Conservation (phyloP, 1,139 yeast species). For the Geotrichum reessii region DNA sequence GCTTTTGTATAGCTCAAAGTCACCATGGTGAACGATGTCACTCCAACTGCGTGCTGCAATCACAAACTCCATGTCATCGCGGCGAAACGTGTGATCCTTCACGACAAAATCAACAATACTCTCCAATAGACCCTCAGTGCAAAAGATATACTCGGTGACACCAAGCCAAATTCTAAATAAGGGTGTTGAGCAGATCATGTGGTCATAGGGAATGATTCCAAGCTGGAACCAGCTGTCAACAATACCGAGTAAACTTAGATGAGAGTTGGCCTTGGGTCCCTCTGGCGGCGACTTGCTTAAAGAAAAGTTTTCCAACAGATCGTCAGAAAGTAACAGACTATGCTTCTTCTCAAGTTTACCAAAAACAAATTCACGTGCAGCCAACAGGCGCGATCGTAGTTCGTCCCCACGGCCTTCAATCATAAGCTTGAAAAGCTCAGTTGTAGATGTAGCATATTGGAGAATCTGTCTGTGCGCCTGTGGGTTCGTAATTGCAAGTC, state of each 20-base stretch:
- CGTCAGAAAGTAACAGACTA: slow-evolving; percentile 69
- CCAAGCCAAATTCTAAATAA: slow-evolving; percentile 86
- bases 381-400: slow-evolving; percentile 50
- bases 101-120: slow-evolving; percentile 62
- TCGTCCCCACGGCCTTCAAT: slow-evolving; percentile 60
- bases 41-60: slow-evolving; percentile 58
- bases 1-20: slow-evolving; percentile 61
- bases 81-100: slow-evolving; percentile 61
- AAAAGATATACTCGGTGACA: slow-evolving; percentile 84
- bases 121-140: slow-evolving; percentile 75
- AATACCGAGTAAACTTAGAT: slow-evolving; percentile 76
- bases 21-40: slow-evolving; percentile 68
- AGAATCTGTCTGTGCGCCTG: slow-evolving; percentile 87
- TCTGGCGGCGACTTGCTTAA: slow-evolving; percentile 70
- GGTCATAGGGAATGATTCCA: slow-evolving; percentile 88
- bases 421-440: slow-evolving; percentile 79
- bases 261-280: slow-evolving; percentile 75
- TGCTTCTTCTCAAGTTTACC: slow-evolving; percentile 52
- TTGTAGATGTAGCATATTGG: slow-evolving; percentile 80
- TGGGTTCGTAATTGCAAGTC: slow-evolving; percentile 91
- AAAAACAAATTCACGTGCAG: slow-evolving; percentile 73
- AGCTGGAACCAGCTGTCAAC: slow-evolving; percentile 90
- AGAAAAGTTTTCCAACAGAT: slow-evolving; percentile 71
- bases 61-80: slow-evolving; percentile 68
- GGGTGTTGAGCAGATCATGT: slow-evolving; percentile 95